Evolutionary conservation across 2,329 filamentous ascomycete genomes (phyloP).

Genomic region (Diplocarpon mali): DNA sequence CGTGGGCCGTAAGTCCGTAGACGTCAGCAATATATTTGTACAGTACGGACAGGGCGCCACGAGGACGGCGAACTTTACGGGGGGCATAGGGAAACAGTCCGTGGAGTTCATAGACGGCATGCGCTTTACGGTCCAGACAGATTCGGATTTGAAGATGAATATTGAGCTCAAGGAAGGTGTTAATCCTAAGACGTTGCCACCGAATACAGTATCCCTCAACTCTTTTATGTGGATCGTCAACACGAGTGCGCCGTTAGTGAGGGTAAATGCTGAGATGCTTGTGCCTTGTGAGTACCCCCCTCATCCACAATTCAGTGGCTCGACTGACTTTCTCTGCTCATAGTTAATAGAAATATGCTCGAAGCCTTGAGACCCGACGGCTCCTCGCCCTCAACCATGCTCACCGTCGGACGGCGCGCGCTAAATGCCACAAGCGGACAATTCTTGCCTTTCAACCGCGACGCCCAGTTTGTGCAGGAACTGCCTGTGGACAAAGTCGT

Average conservation of each 20-base stretch:
- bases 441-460: constrained; percentile 8
- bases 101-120: constrained; percentile 26
- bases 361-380: constrained; percentile 9
- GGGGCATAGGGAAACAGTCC: constrained; percentile 19
- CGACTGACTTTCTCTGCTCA: neutral
- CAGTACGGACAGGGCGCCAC: constrained; percentile 27
- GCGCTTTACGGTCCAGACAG: constrained; percentile 14
- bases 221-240: constrained; percentile 16
- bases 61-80: constrained; percentile 24
- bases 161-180: constrained; percentile 12
- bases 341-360: constrained; percentile 17
- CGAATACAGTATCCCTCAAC: constrained; percentile 11
- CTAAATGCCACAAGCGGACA: constrained; percentile 13
- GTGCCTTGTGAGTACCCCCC: constrained; percentile 10
- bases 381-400: constrained; percentile 11
- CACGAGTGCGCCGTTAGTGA: constrained; percentile 9
- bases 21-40: constrained; percentile 26
- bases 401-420: constrained; percentile 14
- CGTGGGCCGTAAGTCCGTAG: constrained; percentile 22
- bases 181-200: constrained; percentile 10
- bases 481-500: constrained; percentile 12
- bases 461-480: constrained; percentile 8
- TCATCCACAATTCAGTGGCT: neutral
- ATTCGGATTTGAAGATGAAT: constrained; percentile 9
- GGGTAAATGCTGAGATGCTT: constrained; percentile 10